Conservation (phyloP, 148 eudicot species). For the Rhododendron simsii region DNA sequence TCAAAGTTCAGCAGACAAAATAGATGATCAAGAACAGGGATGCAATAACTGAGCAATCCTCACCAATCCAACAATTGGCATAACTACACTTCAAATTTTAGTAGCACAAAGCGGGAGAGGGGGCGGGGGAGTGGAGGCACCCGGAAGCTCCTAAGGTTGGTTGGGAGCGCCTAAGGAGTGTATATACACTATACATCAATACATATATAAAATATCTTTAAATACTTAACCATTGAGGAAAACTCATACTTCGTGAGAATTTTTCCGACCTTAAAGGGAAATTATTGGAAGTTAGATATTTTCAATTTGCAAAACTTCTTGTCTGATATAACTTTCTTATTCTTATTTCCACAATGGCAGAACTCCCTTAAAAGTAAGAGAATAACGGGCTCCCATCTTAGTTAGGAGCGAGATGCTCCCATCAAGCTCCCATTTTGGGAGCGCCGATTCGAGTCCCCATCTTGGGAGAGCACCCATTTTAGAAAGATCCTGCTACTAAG, state of each 20-base stretch:
- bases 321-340: neutral
- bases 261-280: neutral
- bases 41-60: neutral
- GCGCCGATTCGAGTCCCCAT: no score
- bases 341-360: neutral
- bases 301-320: neutral
- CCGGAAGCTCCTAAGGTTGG: neutral
- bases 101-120: neutral
- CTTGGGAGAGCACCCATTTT: neutral
- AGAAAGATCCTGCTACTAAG: neutral
- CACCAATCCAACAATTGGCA: neutral
- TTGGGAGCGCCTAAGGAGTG: neutral
- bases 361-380: neutral
- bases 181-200: no score
- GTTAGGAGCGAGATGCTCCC: no score
- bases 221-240: neutral
- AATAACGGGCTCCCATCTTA: neutral
- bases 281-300: neutral
- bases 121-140: neutral
- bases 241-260: neutral
- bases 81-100: neutral
- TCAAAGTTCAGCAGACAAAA: neutral
- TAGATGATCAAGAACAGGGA: neutral
- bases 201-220: no score
- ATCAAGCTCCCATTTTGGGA: no score